Conservation (phyloP, 2,329 filamentous ascomycete species). For the Podosphaera aphanis region DNA sequence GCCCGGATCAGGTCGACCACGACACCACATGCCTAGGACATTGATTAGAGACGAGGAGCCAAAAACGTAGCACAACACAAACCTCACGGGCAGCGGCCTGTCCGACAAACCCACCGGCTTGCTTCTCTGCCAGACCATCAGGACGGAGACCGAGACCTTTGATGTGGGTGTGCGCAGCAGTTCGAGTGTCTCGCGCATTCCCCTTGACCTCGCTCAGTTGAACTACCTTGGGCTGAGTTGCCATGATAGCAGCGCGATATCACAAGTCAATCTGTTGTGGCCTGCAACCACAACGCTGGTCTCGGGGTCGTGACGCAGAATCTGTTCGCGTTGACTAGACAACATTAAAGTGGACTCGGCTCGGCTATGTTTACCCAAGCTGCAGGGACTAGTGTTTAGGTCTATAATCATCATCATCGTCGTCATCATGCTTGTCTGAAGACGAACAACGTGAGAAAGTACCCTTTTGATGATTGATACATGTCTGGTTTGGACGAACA, state of each 20-base stretch:
- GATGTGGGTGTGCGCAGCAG: conserved; percentile 93
- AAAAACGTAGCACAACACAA: background rate
- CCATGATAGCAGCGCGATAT: background rate
- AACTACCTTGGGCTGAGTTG: conserved; percentile 33
- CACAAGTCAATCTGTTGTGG: no score
- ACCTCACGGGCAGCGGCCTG: conserved; percentile 78
- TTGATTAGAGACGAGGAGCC: conserved; percentile 27
- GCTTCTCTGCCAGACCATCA: conserved; percentile 66
- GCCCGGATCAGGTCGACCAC: conserved; percentile 88
- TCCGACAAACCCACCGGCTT: conserved; percentile 68
- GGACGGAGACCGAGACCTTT: conserved; percentile 70
- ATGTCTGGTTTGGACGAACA: no score
- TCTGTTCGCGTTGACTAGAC: no score
- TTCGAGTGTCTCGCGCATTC: conserved; percentile 85
- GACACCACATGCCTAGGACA: conserved; percentile 70
- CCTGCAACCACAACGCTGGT: no score
- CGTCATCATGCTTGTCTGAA: no score
- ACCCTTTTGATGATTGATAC: no score
- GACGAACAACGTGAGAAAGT: no score
- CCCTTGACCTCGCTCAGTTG: conserved; percentile 88
- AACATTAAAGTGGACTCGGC: no score
- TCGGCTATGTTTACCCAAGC: no score
- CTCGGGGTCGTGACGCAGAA: no score
- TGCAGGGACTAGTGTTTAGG: no score
- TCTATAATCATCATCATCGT: no score